Conservation (phyloP, 208 protist genomes). For the Leishmania major region DNA sequence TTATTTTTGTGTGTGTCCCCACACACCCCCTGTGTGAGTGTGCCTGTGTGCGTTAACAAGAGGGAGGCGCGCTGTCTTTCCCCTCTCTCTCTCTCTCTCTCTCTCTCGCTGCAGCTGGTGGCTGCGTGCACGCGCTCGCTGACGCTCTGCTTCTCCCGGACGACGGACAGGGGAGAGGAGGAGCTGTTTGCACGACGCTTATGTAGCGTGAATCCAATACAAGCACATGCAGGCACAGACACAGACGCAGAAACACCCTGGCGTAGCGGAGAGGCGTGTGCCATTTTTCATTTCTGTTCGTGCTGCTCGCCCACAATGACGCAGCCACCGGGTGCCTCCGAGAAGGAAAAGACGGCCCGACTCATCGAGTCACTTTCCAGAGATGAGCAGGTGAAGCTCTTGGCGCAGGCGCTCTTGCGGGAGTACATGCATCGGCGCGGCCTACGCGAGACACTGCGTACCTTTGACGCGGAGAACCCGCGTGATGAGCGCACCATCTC, state of each 20-base stretch:
- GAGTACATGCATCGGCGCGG: slow-evolving; percentile 88
- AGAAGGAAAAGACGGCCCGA: slow-evolving; percentile 32
- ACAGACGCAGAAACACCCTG: background rate
- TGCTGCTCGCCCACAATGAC: slow-evolving; percentile 6
- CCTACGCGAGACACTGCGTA: slow-evolving; percentile 59
- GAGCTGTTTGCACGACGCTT: background rate
- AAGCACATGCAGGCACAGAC: background rate
- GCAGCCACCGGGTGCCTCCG: slow-evolving; percentile 14
- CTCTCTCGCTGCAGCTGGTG: background rate
- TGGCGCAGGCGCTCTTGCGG: slow-evolving; percentile 82
- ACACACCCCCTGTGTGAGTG: too few species aligned
- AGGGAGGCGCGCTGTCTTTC: background rate
- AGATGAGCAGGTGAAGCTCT: slow-evolving; percentile 65
- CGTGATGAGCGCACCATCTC: slow-evolving; percentile 70
- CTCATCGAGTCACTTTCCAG: slow-evolving; percentile 39
- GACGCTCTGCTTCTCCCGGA: background rate
- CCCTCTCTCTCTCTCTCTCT: background rate
- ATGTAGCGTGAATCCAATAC: background rate
- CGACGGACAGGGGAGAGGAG: background rate
- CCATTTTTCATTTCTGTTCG: background rate
- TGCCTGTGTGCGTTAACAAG: background rate
- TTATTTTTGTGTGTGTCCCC: too few species aligned
- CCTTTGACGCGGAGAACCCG: slow-evolving; percentile 78
- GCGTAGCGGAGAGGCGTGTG: background rate
- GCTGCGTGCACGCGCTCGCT: background rate